Conservation (phyloP, 2,329 filamentous ascomycete genomes). For the Coniochaeta prunicola region DNA sequence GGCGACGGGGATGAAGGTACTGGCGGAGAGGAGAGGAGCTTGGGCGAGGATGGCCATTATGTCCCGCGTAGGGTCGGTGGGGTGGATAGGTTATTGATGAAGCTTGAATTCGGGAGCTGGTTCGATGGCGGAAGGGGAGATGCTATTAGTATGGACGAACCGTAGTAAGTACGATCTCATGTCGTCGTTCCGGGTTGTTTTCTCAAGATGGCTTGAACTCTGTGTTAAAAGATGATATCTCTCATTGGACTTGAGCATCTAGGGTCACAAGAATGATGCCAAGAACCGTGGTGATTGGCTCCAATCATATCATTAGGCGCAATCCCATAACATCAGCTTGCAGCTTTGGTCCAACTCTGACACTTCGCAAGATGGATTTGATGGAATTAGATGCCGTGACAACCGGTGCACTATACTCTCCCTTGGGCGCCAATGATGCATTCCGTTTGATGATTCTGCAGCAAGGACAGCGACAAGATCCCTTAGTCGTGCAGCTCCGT, state of each 20-base stretch:
- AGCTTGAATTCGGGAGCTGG: conserved; percentile 67
- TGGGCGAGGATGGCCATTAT: conserved; percentile 46
- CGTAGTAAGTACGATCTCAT: neutral
- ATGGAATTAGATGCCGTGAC: neutral
- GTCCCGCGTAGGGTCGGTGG: conserved; percentile 68
- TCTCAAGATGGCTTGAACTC: neutral
- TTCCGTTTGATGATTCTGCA: neutral
- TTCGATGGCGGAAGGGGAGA: conserved; percentile 29
- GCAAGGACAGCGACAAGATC: neutral
- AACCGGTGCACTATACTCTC: neutral
- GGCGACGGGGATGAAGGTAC: conserved; percentile 32
- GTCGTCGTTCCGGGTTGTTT: neutral
- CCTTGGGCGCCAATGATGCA: neutral
- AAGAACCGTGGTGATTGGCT: neutral
- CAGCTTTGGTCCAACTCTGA: neutral
- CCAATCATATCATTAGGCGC: neutral
- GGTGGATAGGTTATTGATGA: conserved; percentile 83
- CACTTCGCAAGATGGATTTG: neutral
- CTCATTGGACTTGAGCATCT: neutral
- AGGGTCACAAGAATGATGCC: neutral
- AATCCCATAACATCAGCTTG: neutral
- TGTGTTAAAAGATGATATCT: neutral
- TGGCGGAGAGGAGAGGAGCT: conserved; percentile 16
- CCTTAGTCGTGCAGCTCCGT: neutral
- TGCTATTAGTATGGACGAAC: neutral